Evolutionary conservation across 2,329 filamentous ascomycete genomes (phyloP), one percentile per base, ranked within the genome.

Genomic region (Fusarium caatingaense): DNA sequence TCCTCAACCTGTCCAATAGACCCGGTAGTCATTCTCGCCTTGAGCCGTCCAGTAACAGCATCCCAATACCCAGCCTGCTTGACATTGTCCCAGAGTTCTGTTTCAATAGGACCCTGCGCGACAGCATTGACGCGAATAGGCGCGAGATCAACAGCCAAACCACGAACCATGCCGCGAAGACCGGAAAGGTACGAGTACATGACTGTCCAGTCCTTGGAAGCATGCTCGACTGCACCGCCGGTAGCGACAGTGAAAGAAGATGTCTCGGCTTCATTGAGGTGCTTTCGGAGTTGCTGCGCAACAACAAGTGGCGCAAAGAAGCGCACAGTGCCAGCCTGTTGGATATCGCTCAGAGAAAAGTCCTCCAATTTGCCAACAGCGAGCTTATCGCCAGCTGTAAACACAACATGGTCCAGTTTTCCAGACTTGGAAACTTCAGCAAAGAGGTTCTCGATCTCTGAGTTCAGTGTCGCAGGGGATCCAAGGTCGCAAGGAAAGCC

Each of bases 181-280:
- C 68, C 65, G 13, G 68, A 53, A 0, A 67, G 56, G 32, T 68
- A 73, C 2, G 63, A 61, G 2, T 68, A 66, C 41, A 73, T 62
- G 18, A 68, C 42, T 0, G 60, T 60, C 71, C 71, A 73, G 2
- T 70, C 66, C 23, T 67, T 67, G 25, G 47, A 58, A 1, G 60
- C 57, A 13, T 71, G 69, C 16, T 73, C 63, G 2, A 58, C 50
- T 6, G 61, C 63, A 9, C 62, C 66, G 2, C 71, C 71, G 0
- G 71, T 65, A 0, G 71, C 72, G 13, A 73, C 56, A 6, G 67
- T 73, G 41, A 74, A 64, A 1, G 66, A 70, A 2, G 71, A 73
- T 4, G 55, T 27, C 0, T 61, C 50, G 20, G 58, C 59, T 28
- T 67, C 58, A 8, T 68, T 62, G 6, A 73, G 13, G 6, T 73